A percentile compares a stretch with the other conserved stretches of the same genome.
phyloP scores from a whole-genome alignment of 306 rosid genomes.

The Senna siamea region DNA sequence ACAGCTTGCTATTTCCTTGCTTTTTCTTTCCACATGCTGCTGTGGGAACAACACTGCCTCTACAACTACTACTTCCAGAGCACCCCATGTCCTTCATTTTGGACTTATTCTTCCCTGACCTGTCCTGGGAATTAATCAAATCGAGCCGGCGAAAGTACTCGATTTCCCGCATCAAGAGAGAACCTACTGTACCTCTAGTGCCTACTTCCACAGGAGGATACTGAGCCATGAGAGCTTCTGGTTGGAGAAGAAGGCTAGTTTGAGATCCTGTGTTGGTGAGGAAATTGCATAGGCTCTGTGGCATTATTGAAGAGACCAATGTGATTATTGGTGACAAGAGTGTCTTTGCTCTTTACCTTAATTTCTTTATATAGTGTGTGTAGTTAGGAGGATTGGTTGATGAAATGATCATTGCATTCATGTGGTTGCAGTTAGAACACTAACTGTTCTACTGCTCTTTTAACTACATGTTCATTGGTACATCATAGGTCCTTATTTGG shows the following conservation, averaged over 20 bases:
- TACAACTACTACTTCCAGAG: conserved; percentile 46
- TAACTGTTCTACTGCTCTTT: conserved; percentile 41
- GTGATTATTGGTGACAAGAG: conserved; percentile 24
- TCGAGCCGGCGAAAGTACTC: conserved; percentile 62
- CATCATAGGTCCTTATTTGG: conserved; percentile 12
- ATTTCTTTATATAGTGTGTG: conserved; percentile 42
- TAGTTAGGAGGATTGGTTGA: conserved; percentile 42
- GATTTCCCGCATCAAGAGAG: conserved; percentile 75
- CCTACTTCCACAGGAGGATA: conserved; percentile 64
- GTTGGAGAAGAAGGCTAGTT: conserved; percentile 44
- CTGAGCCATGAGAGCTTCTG: conserved; percentile 45
- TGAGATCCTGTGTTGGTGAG: conserved; percentile 47
- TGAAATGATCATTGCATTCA: conserved; percentile 55
- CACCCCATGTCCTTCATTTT: conserved; percentile 43
- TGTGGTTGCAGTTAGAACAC: conserved; percentile 59
- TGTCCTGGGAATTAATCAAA: conserved; percentile 36
- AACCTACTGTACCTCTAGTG: conserved; percentile 69
- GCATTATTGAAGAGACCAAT: conserved; percentile 39
- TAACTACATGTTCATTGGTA: conserved; percentile 27
- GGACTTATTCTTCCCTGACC: conserved; percentile 44
- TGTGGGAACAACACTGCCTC: no score
- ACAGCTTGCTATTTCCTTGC: conserved; percentile 50
- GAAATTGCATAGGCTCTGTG: conserved; percentile 47
- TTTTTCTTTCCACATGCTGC: conserved; percentile 73
- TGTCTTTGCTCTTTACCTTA: no score